Evolutionary conservation across 495 filamentous ascomycete species (phyloP).

Genomic region (Emericellopsis terricola): DNA sequence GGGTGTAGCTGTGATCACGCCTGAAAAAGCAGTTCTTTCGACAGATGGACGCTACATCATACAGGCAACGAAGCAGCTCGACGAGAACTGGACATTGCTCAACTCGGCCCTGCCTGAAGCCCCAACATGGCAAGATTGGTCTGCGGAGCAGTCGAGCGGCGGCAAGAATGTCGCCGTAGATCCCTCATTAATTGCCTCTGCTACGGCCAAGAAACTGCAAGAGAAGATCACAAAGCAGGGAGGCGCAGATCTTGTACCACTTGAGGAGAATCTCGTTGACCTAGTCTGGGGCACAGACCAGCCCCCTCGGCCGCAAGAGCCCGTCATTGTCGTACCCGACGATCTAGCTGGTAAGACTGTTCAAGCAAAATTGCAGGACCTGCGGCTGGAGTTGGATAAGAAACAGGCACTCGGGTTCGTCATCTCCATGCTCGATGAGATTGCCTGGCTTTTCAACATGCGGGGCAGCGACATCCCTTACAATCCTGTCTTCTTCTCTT

Average conservation of each 20-base stretch:
- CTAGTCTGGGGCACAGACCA: conserved; percentile 61
- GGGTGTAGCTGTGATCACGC: conserved; percentile 77
- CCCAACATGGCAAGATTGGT: conserved; percentile 97
- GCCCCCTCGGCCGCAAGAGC: conserved; percentile 59
- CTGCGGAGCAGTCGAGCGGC: conserved; percentile 62
- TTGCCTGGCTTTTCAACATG: conserved; percentile 96
- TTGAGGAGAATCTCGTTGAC: conserved; percentile 75
- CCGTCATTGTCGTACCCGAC: conserved; percentile 46
- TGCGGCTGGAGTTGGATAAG: conserved; percentile 82
- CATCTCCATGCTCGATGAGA: conserved; percentile 90
- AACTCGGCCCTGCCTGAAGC: conserved; percentile 90
- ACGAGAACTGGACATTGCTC: conserved; percentile 77
- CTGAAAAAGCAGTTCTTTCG: conserved; percentile 72
- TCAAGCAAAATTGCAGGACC: conserved; percentile 65
- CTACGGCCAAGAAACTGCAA: conserved; percentile 70
- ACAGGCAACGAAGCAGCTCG: conserved; percentile 84
- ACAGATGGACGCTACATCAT: conserved; percentile 99
- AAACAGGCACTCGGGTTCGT: conserved; percentile 80
- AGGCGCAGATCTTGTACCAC: conserved; percentile 50
- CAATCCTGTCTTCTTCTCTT: conserved; percentile 98
- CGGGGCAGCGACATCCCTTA: conserved; percentile 94
- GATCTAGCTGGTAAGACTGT: conserved; percentile 74
- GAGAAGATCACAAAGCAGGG: conserved; percentile 81
- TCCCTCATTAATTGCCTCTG: conserved; percentile 68
- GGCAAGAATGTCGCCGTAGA: conserved; percentile 86